Evolutionary conservation across 78 protist species (phyloP).

Genomic region (Protostelium mycophagum): DNA sequence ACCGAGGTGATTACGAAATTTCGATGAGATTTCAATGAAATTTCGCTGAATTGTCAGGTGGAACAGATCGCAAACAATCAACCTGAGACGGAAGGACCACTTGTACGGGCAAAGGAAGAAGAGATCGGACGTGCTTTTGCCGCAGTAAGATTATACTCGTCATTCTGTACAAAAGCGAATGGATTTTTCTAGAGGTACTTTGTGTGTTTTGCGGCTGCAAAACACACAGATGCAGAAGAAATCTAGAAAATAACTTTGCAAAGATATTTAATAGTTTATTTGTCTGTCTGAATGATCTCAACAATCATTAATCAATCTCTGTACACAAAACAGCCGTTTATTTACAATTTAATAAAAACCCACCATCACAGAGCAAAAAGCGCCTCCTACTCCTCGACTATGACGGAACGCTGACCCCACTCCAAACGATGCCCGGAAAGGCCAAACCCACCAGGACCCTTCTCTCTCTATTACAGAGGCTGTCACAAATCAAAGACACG

Average conservation of each 20-base stretch:
- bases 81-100: not conserved
- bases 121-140: not conserved
- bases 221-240: slow-evolving; percentile 12
- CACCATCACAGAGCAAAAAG: not conserved
- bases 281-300: not conserved
- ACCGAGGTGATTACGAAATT: slow-evolving; percentile 1
- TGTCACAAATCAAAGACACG: slow-evolving; percentile 8
- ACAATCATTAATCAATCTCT: no score
- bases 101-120: not conserved
- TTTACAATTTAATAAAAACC: not conserved
- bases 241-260: not conserved
- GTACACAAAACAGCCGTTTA: no score
- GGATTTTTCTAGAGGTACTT: no score
- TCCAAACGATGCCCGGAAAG: slow-evolving; percentile 35
- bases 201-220: no score
- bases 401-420: slow-evolving; percentile 70
- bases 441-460: slow-evolving; percentile 38
- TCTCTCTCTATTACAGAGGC: not conserved
- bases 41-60: not conserved
- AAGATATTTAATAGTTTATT: not conserved
- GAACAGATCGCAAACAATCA: not conserved
- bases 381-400: slow-evolving; percentile 52
- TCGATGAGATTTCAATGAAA: no score
- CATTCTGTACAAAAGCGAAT: no score
- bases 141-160: no score